Evolutionary conservation across 108 stramenopile species (phyloP).

Genomic region (Pseudonitzschia pungens): DNA sequence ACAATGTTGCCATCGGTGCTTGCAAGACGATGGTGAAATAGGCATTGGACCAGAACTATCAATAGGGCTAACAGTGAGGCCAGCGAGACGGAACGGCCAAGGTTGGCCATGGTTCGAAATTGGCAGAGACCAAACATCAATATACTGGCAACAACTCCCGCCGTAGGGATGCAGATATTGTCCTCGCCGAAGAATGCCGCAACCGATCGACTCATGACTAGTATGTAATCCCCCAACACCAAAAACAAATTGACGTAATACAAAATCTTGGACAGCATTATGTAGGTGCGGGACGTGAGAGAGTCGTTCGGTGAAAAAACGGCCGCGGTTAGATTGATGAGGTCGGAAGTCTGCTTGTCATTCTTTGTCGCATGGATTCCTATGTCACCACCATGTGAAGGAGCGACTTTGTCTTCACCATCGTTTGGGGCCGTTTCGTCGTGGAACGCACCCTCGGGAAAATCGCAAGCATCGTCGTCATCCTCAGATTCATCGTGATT

Average conservation of each 20-base stretch:
- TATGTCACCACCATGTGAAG: not conserved
- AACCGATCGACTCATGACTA: slow-evolving; percentile 74
- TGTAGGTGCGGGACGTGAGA: not conserved
- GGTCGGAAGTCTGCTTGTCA: slow-evolving; percentile 25
- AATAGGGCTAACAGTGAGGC: slow-evolving; percentile 49
- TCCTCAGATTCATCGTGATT: slow-evolving; percentile 2
- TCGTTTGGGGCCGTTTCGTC: not conserved
- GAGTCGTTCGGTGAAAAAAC: slow-evolving; percentile 26
- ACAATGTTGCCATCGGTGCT: not conserved
- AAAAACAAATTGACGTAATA: slow-evolving; percentile 73
- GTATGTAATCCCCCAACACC: slow-evolving; percentile 67
- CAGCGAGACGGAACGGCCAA: slow-evolving; percentile 47
- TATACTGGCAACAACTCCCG: slow-evolving; percentile 47
- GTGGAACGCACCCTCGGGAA: slow-evolving; percentile 3
- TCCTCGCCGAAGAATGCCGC: slow-evolving; percentile 51
- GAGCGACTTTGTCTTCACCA: not conserved
- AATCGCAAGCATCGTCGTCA: not conserved
- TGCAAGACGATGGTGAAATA: slow-evolving; percentile 39
- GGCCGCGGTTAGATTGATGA: slow-evolving; percentile 50
- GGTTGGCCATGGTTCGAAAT: slow-evolving; percentile 59
- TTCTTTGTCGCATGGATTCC: not conserved
- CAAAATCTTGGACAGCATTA: slow-evolving; percentile 37
- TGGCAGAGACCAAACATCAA: slow-evolving; percentile 69
- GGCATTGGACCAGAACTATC: slow-evolving; percentile 53
- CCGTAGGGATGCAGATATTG: slow-evolving; percentile 50